Percentiles rank a stretch among this genome's conserved stretches.
Evolutionary conservation across 2,329 filamentous ascomycete genomes (phyloP).

Genomic region (Neopestalotiopsis clavispora): DNA sequence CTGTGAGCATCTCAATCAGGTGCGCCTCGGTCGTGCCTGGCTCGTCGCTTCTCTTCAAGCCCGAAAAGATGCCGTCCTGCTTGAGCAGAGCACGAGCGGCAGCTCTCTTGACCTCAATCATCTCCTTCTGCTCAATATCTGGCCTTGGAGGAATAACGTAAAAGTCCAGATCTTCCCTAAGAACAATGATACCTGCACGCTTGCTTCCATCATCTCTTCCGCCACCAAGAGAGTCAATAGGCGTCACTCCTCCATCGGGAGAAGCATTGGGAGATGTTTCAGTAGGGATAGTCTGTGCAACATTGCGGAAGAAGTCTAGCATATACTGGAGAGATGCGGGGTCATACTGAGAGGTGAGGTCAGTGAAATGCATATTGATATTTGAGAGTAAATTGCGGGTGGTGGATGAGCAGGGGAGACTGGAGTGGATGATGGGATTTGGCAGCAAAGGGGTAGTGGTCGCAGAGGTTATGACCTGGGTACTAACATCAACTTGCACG

Average conservation of each 20-base stretch:
- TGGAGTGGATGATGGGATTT: constrained; percentile 18
- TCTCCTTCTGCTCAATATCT: constrained; percentile 85
- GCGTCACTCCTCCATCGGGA: constrained; percentile 65
- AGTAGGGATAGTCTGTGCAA: constrained; percentile 92
- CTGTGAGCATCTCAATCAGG: constrained; percentile 98
- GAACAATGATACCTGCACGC: constrained; percentile 95
- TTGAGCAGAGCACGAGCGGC: constrained; percentile 84
- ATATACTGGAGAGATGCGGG: constrained; percentile 96
- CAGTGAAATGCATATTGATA: constrained; percentile 48
- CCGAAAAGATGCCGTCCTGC: constrained; percentile 96
- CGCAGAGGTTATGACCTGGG: constrained; percentile 30
- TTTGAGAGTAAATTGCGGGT: constrained; percentile 41
- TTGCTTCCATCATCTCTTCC: constrained; percentile 68
- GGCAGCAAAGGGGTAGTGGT: constrained; percentile 25
- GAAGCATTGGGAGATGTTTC: constrained; percentile 71
- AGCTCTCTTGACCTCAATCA: constrained; percentile 95
- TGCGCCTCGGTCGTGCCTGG: constrained; percentile 96
- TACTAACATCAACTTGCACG: constrained; percentile 94
- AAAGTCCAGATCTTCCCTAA: constrained; percentile 95
- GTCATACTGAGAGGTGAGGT: constrained; percentile 75
- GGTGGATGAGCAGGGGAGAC: constrained; percentile 28
- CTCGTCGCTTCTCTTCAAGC: constrained; percentile 92
- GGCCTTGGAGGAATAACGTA: constrained; percentile 89
- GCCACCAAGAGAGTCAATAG: constrained; percentile 72
- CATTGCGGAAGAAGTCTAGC: constrained; percentile 96